These are phyloP conservation scores for Colletotrichum godetiae DNA, from an alignment of 2,329 filamentous ascomycete species.

Conservation along the genomic window DNA sequence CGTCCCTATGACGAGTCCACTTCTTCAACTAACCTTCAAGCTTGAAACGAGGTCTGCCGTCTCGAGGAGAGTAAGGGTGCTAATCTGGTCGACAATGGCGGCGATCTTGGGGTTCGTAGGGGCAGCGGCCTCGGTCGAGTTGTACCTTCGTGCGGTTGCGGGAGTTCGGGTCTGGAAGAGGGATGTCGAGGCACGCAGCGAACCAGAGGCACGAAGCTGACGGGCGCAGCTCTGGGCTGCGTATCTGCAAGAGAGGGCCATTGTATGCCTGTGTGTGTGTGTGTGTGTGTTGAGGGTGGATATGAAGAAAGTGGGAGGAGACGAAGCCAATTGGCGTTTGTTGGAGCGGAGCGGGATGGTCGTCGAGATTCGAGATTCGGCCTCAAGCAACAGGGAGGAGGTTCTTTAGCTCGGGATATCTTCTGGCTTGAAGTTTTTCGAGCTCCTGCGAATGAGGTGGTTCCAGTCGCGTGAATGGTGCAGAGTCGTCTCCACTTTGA, in stretches of 20 bases:
- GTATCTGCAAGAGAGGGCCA: conserved; percentile 73
- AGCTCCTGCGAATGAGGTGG: conserved; percentile 40
- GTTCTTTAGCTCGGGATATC: conserved; percentile 29
- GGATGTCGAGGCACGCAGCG: conserved; percentile 58
- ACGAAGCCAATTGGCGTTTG: conserved; percentile 25
- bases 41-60: conserved; percentile 95
- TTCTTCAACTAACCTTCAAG: conserved; percentile 78
- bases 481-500: conserved; percentile 40
- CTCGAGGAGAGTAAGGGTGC: conserved; percentile 96
- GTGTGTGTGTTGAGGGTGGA: background rate
- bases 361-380: conserved; percentile 22
- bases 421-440: conserved; percentile 54
- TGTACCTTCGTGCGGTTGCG: conserved; percentile 78
- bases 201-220: conserved; percentile 64
- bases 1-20: background rate
- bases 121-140: conserved; percentile 80
- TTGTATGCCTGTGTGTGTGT: conserved; percentile 49
- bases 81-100: conserved; percentile 97
- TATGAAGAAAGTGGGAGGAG: conserved; percentile 4
- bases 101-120: conserved; percentile 87
- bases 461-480: conserved; percentile 37
- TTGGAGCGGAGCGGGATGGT: conserved; percentile 13
- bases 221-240: conserved; percentile 74
- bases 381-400: conserved; percentile 35
- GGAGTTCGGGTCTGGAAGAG: conserved; percentile 60